A percentile compares a stretch with the other conserved stretches of the same genome.
phyloP scores from a whole-genome alignment of 257 asterid genomes.

The Solanum tacnaense region DNA sequence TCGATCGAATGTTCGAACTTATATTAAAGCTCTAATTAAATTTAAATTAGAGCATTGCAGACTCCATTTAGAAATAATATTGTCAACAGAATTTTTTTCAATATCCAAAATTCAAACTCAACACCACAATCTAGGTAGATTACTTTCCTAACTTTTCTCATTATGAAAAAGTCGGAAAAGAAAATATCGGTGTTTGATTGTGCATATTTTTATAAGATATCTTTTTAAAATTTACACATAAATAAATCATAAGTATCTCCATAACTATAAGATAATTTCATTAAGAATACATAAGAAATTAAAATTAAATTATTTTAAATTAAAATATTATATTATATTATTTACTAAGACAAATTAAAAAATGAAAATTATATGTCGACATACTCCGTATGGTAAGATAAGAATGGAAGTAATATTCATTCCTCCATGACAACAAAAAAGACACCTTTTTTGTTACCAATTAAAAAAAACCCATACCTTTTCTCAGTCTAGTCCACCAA shows the following conservation, averaged over 20 bases:
- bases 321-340: neutral
- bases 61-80: too few species aligned
- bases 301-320: too few species aligned
- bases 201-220: neutral
- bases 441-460: neutral
- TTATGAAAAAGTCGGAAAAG: too few species aligned
- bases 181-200: neutral
- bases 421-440: neutral
- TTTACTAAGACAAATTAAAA: neutral
- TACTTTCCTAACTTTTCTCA: too few species aligned
- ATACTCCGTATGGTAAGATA: neutral
- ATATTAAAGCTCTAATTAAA: too few species aligned
- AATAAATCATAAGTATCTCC: neutral
- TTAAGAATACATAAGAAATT: neutral
- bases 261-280: neutral
- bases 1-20: fast-evolving
- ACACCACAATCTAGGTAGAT: too few species aligned
- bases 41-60: too few species aligned
- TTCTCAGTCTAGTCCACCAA: neutral
- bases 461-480: neutral
- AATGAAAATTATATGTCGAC: neutral
- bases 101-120: too few species aligned
- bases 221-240: neutral
- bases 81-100: fast-evolving
- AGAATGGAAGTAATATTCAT: neutral